A percentile compares a stretch with the other conserved stretches of the same genome.
These are phyloP conservation scores for Cynanchum wilfordii DNA, from an alignment of 257 asterid species.

Conservation along the genomic window DNA sequence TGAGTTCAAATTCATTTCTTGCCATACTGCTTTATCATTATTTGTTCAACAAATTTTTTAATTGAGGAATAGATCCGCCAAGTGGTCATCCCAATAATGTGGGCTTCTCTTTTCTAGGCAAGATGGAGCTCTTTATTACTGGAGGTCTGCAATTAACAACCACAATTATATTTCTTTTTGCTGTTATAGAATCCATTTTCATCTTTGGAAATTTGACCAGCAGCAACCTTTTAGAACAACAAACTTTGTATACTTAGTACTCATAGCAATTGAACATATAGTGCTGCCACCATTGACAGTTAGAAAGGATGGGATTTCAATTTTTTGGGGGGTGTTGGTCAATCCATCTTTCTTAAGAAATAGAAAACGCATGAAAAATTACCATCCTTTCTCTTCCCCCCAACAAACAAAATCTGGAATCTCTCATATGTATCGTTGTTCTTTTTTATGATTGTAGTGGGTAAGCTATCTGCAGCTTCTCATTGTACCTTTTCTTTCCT, in stretches of 20 bases:
- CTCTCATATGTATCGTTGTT: slow-evolving; percentile 7
- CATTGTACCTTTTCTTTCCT: slow-evolving; percentile 1
- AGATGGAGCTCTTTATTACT: neutral
- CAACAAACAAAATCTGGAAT: neutral
- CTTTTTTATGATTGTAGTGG: slow-evolving; percentile 1
- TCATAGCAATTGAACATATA: neutral
- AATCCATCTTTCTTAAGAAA: neutral
- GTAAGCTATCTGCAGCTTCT: too few relatives aligned
- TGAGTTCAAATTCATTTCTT: too few relatives aligned
- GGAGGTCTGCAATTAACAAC: neutral
- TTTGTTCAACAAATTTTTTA: neutral
- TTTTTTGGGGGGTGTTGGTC: neutral
- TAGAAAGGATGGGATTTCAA: neutral
- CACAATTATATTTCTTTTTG: neutral
- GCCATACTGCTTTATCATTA: neutral
- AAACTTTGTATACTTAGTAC: neutral
- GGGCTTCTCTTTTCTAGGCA: neutral
- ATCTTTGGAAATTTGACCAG: neutral
- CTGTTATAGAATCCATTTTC: neutral
- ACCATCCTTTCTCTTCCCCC: too few relatives aligned
- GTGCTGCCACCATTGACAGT: neutral
- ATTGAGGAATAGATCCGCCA: neutral
- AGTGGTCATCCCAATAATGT: neutral
- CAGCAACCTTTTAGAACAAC: neutral
- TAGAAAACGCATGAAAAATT: neutral